Evolutionary conservation across 1,284 basidiomycete species (phyloP).

Genomic region (Phlebopus sp.): DNA sequence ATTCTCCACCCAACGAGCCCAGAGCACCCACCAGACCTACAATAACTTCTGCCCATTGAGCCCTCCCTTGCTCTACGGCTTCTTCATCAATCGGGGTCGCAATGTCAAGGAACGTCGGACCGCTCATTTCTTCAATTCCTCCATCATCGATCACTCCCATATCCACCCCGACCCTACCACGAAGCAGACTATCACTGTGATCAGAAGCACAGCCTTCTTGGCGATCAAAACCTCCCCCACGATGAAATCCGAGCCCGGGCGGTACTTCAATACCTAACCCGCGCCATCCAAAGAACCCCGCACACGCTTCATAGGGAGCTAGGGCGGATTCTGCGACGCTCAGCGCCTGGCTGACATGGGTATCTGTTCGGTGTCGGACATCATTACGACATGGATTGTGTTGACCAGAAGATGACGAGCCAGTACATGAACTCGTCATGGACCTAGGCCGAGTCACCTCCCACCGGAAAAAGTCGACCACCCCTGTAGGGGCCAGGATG

Average conservation of each 20-base stretch:
- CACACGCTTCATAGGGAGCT: constrained; percentile 24
- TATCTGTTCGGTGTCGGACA: no score
- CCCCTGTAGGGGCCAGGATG: constrained; percentile 17
- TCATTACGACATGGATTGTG: neutral
- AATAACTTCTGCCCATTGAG: constrained; percentile 15
- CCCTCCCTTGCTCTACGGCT: constrained; percentile 24
- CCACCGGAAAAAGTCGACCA: constrained; percentile 28
- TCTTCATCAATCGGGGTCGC: constrained; percentile 18
- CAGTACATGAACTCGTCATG: constrained; percentile 4
- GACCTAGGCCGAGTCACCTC: constrained; percentile 7
- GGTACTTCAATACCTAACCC: constrained; percentile 19
- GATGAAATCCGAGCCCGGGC: neutral
- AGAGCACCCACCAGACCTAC: constrained; percentile 25
- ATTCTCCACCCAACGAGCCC: no score
- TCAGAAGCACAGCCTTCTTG: no score
- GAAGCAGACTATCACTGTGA: no score
- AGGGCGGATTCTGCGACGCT: constrained; percentile 22
- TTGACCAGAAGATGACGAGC: constrained; percentile 1
- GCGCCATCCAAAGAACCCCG: constrained; percentile 30
- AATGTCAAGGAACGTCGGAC: constrained; percentile 4
- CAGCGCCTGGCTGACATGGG: neutral
- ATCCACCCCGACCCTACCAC: neutral
- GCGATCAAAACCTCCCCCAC: neutral
- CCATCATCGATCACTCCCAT: neutral
- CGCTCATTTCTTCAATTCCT: neutral